Conservation (phyloP, 768 basidiomycete species). For the Boletellus emodensis region DNA sequence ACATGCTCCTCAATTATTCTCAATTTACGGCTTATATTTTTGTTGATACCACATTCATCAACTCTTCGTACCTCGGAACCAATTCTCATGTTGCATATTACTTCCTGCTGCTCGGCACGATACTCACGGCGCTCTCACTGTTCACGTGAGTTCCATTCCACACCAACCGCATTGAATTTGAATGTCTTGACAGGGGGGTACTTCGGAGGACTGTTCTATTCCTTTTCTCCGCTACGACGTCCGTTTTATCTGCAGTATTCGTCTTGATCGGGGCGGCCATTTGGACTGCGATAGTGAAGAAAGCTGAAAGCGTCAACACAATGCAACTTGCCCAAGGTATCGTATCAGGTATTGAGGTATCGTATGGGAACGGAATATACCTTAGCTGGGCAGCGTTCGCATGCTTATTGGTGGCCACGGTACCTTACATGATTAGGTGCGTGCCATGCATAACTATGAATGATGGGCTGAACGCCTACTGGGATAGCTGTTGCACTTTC, state of each 20-base stretch:
- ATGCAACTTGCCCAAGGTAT: constrained; percentile 40
- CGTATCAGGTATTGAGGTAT: constrained; percentile 59
- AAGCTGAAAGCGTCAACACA: constrained; percentile 55
- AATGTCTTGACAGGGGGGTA: constrained; percentile 49
- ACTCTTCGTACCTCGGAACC: constrained; percentile 59
- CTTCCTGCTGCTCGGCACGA: constrained; percentile 67
- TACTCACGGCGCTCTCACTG: constrained; percentile 61
- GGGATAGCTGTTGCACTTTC: constrained; percentile 72
- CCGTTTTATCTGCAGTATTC: constrained; percentile 56
- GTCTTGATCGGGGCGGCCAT: constrained; percentile 67
- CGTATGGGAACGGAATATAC: constrained; percentile 58
- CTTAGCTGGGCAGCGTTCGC: constrained; percentile 75
- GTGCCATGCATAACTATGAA: constrained; percentile 18
- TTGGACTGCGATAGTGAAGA: constrained; percentile 75
- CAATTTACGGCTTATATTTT: constrained; percentile 52
- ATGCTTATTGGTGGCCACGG: constrained; percentile 56
- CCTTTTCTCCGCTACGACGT: constrained; percentile 60
- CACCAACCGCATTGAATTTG: not conserved
- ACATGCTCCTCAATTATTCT: constrained; percentile 66
- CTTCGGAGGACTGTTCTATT: constrained; percentile 63
- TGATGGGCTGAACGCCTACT: not conserved
- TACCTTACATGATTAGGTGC: constrained; percentile 78
- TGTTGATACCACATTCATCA: constrained; percentile 47
- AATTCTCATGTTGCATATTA: constrained; percentile 71
- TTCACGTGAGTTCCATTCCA: constrained; percentile 49